Evolutionary conservation across 2,329 filamentous ascomycete genomes (phyloP).

Genomic region (Bipolaris zeicola): DNA sequence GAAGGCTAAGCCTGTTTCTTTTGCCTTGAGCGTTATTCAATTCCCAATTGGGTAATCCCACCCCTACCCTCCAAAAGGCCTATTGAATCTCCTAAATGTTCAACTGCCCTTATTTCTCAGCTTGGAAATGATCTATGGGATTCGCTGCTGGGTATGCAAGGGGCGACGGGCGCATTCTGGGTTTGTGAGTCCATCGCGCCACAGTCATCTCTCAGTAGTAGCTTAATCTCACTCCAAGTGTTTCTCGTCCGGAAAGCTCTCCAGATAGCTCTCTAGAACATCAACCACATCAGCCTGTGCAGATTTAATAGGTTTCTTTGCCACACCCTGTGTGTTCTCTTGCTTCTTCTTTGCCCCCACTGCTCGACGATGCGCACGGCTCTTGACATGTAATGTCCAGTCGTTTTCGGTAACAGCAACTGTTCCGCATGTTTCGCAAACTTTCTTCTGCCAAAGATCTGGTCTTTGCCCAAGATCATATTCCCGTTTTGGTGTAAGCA

Average conservation of each 20-base stretch:
- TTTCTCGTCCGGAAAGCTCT: constrained; percentile 13
- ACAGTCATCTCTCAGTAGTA: not conserved
- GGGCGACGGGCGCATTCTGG: not conserved
- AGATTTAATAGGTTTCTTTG: constrained; percentile 1
- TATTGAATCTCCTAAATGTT: not conserved
- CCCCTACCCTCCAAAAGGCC: not conserved
- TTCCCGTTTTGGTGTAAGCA: constrained; percentile 62
- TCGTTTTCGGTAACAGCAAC: constrained; percentile 62
- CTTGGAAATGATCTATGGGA: not conserved
- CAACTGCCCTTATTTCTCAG: not conserved
- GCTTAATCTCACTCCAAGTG: not conserved
- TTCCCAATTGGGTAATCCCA: not conserved
- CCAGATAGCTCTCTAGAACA: constrained; percentile 29
- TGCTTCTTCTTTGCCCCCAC: constrained; percentile 37
- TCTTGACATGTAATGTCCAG: constrained; percentile 63
- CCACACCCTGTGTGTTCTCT: constrained; percentile 16
- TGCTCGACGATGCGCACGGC: constrained; percentile 58
- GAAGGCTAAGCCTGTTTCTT: constrained; percentile 4
- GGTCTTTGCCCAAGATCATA: constrained; percentile 52
- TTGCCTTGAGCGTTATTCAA: constrained; percentile 3
- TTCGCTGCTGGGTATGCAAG: not conserved
- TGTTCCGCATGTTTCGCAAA: constrained; percentile 73
- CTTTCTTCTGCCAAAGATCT: constrained; percentile 58
- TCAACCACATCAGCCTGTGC: constrained; percentile 26
- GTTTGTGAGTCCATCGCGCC: not conserved